Evolutionary conservation across 2,329 filamentous ascomycete genomes (phyloP).

Genomic region (Coniochaeta sp.): DNA sequence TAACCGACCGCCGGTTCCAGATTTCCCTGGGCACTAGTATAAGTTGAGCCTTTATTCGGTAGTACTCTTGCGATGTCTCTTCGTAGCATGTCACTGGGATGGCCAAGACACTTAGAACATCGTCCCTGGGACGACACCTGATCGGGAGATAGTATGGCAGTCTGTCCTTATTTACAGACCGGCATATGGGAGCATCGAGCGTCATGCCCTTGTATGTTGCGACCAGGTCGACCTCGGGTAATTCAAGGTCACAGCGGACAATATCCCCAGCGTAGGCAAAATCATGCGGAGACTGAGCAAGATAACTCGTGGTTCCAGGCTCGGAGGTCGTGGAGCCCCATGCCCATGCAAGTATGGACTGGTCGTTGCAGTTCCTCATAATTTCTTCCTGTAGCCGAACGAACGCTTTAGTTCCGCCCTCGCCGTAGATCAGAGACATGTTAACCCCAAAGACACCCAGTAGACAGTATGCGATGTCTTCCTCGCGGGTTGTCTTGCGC

Average conservation of each 20-base stretch:
- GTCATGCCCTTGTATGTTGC: not conserved
- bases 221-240: not conserved
- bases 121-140: not conserved
- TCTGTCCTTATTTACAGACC: not conserved
- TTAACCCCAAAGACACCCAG: conserved; percentile 6
- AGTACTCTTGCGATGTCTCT: not conserved
- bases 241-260: not conserved
- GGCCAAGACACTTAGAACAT: not conserved
- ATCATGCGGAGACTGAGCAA: not conserved
- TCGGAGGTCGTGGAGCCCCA: not conserved
- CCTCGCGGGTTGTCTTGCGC: conserved; percentile 1
- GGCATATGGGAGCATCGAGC: not conserved
- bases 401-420: not conserved
- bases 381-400: not conserved
- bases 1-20: not conserved
- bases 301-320: not conserved
- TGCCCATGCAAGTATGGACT: not conserved
- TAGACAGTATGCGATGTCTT: conserved; percentile 9
- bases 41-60: not conserved
- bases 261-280: not conserved
- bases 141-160: not conserved
- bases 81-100: not conserved
- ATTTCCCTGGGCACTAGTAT: not conserved
- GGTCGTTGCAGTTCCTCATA: not conserved
- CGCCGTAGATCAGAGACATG: conserved; percentile 6